A percentile compares a stretch with the other conserved stretches of the same genome.
These are phyloP conservation scores for Bisporella sp. DNA, from an alignment of 2,329 filamentous ascomycete genomes.

Conservation along the genomic window DNA sequence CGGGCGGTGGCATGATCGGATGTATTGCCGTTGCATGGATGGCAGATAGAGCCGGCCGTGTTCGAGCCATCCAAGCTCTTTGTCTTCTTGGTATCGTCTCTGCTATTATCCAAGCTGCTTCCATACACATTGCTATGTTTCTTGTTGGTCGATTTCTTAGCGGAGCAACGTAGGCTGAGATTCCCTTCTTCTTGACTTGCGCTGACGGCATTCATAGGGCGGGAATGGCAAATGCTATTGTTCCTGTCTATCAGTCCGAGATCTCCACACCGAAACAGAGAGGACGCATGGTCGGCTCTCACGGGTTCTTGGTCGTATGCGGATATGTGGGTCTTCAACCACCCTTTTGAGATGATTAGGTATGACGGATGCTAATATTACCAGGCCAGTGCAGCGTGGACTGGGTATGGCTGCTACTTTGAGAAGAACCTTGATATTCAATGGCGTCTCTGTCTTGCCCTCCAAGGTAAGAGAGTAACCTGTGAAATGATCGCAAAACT, in stretches of 20 bases:
- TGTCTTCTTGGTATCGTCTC: constrained; percentile 10
- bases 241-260: no score
- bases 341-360: not conserved
- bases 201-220: no score
- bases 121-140: constrained; percentile 12
- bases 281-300: no score
- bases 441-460: constrained; percentile 20
- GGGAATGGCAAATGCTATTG: no score
- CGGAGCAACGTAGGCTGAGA: constrained; percentile 8
- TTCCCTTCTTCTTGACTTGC: not conserved
- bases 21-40: constrained; percentile 1
- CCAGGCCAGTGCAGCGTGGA: constrained; percentile 9
- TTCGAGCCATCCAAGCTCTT: constrained; percentile 6
- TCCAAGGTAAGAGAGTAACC: constrained; percentile 5
- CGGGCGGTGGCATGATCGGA: constrained; percentile 8
- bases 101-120: constrained; percentile 12
- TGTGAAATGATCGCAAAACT: no score
- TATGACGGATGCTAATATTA: not conserved
- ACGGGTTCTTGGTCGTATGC: no score
- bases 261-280: no score
- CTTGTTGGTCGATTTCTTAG: constrained; percentile 9
- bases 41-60: constrained; percentile 7
- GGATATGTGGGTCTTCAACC: not conserved
- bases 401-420: constrained; percentile 25
- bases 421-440: constrained; percentile 15